Conservation (phyloP, 2,329 filamentous ascomycete species). For the Botrytis tulipae region DNA sequence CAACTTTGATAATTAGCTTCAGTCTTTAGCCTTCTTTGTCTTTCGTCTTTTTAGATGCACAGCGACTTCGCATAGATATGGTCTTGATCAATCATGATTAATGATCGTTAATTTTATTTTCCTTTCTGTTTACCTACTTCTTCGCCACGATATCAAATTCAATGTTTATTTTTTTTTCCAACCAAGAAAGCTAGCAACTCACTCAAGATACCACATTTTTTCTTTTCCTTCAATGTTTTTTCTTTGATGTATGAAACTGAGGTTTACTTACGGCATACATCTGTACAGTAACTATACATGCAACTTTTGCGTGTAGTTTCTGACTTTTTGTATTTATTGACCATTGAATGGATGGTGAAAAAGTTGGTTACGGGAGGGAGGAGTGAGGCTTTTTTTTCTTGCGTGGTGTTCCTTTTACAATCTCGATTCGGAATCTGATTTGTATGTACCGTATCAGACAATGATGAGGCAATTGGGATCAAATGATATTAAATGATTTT, state of each 20-base stretch:
- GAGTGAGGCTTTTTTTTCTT: neutral
- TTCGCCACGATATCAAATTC: neutral
- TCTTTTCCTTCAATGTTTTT: neutral
- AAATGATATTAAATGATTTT: neutral
- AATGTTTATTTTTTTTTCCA: neutral
- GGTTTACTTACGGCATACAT: neutral
- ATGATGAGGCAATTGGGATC: neutral
- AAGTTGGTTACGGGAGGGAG: neutral
- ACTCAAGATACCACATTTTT: neutral
- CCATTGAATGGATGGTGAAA: neutral
- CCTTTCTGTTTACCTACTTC: neutral
- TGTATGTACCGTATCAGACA: neutral
- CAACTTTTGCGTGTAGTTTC: neutral
- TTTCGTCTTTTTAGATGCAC: neutral
- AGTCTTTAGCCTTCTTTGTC: neutral
- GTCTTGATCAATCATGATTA: neutral
- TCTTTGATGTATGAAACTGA: neutral
- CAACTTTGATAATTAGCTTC: neutral
- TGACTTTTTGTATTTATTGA: neutral
- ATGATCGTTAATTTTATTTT: neutral
- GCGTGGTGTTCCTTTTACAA: neutral
- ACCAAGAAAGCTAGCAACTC: neutral
- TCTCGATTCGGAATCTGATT: neutral
- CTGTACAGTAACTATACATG: neutral
- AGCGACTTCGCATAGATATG: slow-evolving; percentile 4